Evolutionary conservation across 257 asterid species (phyloP).

Genomic region (Gynochthodes officinalis): DNA sequence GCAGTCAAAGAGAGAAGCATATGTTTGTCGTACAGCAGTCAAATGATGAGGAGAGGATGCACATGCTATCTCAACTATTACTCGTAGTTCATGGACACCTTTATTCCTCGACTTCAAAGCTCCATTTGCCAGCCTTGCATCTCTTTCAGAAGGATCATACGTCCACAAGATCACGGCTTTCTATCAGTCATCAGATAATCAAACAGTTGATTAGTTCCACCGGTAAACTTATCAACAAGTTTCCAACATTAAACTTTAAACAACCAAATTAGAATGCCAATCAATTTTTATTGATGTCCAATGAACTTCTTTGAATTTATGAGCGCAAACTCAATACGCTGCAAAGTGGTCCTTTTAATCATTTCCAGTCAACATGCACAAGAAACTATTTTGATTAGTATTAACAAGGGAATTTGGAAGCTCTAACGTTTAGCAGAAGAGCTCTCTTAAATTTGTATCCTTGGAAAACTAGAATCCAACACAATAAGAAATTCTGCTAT

Average conservation of each 20-base stretch:
- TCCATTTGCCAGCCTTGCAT: constrained; percentile 66
- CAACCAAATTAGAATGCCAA: background rate
- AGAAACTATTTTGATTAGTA: background rate
- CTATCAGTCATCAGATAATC: constrained; percentile 29
- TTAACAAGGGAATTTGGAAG: too few relatives aligned
- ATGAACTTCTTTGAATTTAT: background rate
- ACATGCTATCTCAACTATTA: constrained; percentile 73
- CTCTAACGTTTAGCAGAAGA: background rate
- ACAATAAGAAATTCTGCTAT: too few relatives aligned
- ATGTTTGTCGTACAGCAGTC: constrained; percentile 58
- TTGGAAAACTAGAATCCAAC: too few relatives aligned
- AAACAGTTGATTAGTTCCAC: background rate
- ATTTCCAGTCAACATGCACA: background rate
- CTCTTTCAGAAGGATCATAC: constrained; percentile 73
- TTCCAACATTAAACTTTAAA: background rate
- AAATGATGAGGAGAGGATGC: constrained; percentile 73
- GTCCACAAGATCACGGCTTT: constrained; percentile 70
- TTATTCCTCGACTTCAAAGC: constrained; percentile 54
- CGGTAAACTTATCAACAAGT: background rate
- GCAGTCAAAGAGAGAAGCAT: constrained; percentile 48
- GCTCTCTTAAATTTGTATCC: background rate
- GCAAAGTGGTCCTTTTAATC: background rate
- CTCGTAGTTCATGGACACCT: constrained; percentile 49
- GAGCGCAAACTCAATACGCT: background rate
- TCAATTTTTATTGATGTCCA: background rate